Evolutionary conservation across 768 basidiomycete species (phyloP), one percentile per base, ranked within the genome.

Genomic region (Podaxis rugospora): DNA sequence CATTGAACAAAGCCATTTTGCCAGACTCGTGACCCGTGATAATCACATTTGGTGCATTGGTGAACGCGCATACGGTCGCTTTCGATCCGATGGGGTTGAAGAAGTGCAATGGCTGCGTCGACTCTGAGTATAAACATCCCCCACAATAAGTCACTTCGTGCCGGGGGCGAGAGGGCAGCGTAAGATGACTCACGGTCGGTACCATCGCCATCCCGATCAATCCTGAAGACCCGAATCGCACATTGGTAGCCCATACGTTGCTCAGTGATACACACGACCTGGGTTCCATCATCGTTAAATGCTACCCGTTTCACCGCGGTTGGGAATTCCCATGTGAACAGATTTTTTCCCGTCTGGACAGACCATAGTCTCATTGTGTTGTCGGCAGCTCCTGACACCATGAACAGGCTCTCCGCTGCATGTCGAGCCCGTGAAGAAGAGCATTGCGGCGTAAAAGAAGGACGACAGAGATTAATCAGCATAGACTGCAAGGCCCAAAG

Each of bases 1-100:
- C 85, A 68, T 98, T 93, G 78, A 94, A 98, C 42, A 97, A 79
- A 6, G 93, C 89, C 37, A 98, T 83, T 71, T 96, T 98, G 16
- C 97, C 97, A 46, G 93, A 93, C 76, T 98, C 95, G 75, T 99
- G 97, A 4, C 94, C 96, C 2, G 95, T 96, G 62, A 98, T 78
- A 72, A 99, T 88, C 64, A 89, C 73, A 42, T 88, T 83, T 23
- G 89, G 87, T 11, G 82, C 80, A 54, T 88, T 83, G 3, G 92
- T 90, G 74, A 97, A 98, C 4, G 93, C 88, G 71, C 93, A 95
- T 42, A 98, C 94, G 1, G 93, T 98, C n/a, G 95, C 92, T 76
- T 98, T 98, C 62, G 92, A 92, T 27, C 95, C 95, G 62, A 92
- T 79, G 11, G 95, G 92, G 72, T 90, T 83, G 81, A 97, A 95